These are phyloP conservation scores for Rosa hybrid DNA, from an alignment of 331 rosid genomes.

Conservation along the genomic window DNA sequence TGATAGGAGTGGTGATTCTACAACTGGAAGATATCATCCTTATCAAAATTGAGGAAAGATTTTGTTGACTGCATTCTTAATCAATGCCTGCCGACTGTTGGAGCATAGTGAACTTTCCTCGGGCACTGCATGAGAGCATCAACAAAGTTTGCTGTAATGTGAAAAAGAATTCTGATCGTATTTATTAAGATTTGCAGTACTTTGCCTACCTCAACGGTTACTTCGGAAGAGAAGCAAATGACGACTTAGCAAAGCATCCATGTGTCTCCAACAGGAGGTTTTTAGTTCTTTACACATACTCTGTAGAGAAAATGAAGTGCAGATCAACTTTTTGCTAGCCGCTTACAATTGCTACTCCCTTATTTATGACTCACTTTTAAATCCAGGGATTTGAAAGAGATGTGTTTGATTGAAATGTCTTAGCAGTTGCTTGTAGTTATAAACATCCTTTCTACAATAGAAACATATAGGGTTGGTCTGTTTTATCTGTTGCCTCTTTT, in stretches of 20 bases:
- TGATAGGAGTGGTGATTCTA: conserved; percentile 37
- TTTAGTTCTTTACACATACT: conserved; percentile 3
- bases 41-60: conserved; percentile 29
- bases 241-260: conserved; percentile 8
- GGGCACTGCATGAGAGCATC: conserved; percentile 1
- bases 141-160: conserved; percentile 16
- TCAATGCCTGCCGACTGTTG: not conserved
- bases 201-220: not conserved
- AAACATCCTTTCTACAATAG: not conserved
- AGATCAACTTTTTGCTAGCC: conserved; percentile 10
- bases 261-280: not conserved
- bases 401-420: conserved; percentile 10
- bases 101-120: conserved; percentile 7
- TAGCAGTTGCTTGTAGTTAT: conserved; percentile 10
- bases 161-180: not conserved
- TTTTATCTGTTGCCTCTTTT: not conserved
- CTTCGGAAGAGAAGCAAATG: conserved; percentile 19
- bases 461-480: not conserved
- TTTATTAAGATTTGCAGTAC: conserved; percentile 1
- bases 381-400: conserved; percentile 12
- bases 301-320: conserved; percentile 17
- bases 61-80: conserved; percentile 8
- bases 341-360: not conserved
- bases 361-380: conserved; percentile 1
- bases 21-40: conserved; percentile 47